Conservation (phyloP, 352 stramenopile genomes). For the Thalassiosira hispida region DNA sequence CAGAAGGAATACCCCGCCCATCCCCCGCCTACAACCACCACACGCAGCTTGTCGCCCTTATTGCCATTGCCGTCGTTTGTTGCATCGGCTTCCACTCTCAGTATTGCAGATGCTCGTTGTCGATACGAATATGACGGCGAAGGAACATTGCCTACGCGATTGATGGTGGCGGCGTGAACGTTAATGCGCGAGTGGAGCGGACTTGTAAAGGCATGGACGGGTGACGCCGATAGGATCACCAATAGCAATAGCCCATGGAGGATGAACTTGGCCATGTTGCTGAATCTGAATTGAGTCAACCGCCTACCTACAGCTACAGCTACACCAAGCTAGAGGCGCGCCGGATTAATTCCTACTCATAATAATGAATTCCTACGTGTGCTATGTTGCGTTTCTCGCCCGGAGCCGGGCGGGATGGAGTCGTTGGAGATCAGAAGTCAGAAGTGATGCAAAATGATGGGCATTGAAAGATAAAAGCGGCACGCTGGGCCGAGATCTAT, state of each 20-base stretch:
- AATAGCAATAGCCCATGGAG: neutral
- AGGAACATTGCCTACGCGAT: constrained; percentile 8
- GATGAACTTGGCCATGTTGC: constrained; percentile 1
- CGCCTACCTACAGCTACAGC: no score
- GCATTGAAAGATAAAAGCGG: neutral
- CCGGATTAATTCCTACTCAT: no score
- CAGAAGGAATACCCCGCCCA: constrained; percentile 74
- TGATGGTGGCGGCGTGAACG: neutral
- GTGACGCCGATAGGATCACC: neutral
- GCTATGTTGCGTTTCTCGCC: no score
- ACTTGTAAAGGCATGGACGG: constrained; percentile 3
- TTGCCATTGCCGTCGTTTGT: neutral
- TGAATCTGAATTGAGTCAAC: neutral
- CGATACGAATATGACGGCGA: neutral
- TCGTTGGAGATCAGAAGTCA: no score
- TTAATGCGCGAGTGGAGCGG: neutral
- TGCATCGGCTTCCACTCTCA: neutral
- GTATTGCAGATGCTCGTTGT: neutral
- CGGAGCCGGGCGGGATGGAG: no score
- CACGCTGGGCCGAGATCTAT: neutral
- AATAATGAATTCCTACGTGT: no score
- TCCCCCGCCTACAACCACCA: constrained; percentile 74
- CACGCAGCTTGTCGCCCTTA: constrained; percentile 30
- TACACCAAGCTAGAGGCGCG: no score
- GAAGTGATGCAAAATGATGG: no score